A percentile compares a stretch with the other conserved stretches of the same genome.
phyloP scores from a whole-genome alignment of 768 basidiomycete species.

The Paxillus ammoniavirescens region DNA sequence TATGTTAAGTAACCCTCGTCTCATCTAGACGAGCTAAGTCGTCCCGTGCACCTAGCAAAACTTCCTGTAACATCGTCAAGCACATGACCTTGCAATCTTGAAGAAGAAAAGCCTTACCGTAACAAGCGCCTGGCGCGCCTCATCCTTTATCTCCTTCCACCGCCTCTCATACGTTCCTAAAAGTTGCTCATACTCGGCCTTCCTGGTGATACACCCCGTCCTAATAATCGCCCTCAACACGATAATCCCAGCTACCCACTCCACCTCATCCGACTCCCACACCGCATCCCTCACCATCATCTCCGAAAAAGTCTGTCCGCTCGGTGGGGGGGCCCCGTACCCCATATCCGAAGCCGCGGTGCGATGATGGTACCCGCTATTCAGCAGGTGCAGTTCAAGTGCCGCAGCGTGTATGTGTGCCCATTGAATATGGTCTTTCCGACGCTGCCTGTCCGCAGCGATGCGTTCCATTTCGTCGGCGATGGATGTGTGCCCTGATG shows the following conservation, averaged over 20 bases:
- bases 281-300: conserved; percentile 64
- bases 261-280: conserved; percentile 66
- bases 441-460: conserved; percentile 54
- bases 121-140: conserved; percentile 59
- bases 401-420: conserved; percentile 65
- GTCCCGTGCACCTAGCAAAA: conserved; percentile 51
- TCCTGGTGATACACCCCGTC: conserved; percentile 47
- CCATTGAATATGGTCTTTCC: conserved; percentile 67
- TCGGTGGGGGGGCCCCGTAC: conserved; percentile 38
- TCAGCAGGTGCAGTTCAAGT: conserved; percentile 55
- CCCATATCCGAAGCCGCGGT: conserved; percentile 38
- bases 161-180: conserved; percentile 57
- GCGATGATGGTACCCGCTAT: conserved; percentile 30
- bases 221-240: conserved; percentile 58
- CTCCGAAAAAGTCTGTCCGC: conserved; percentile 51
- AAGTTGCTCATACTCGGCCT: conserved; percentile 54
- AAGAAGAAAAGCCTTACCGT: conserved; percentile 38
- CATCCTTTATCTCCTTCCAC: conserved; percentile 73
- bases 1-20: conserved; percentile 9
- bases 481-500: conserved; percentile 34
- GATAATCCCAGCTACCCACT: conserved; percentile 66
- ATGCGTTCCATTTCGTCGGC: conserved; percentile 65
- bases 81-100: not conserved
- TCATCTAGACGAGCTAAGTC: conserved; percentile 48
- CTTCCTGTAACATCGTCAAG: conserved; percentile 36